Conservation (phyloP, 73 alveolate species). For the Halteria grandinella region DNA sequence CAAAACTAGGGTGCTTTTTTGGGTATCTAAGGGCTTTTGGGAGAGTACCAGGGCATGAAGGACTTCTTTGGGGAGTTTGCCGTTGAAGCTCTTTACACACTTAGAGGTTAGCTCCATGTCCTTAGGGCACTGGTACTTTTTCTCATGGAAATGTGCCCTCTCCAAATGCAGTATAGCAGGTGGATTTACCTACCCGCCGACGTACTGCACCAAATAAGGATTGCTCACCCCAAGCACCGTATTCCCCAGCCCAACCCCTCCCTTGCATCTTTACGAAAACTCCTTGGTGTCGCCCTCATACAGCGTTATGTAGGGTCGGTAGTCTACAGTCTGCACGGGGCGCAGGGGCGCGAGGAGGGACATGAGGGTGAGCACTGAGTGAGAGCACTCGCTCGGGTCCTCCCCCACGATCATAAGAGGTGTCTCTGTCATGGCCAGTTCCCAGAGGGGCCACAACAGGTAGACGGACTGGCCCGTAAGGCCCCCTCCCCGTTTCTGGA, state of each 20-base stretch:
- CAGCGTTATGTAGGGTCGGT: conserved; percentile 53
- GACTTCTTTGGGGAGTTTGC: conserved; percentile 50
- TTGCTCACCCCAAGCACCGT: conserved; percentile 53
- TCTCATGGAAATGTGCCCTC: conserved; percentile 33
- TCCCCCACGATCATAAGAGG: conserved; percentile 53
- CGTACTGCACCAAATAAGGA: conserved; percentile 21
- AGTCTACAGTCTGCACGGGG: conserved; percentile 34
- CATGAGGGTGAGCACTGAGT: conserved; percentile 33
- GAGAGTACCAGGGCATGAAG: background rate
- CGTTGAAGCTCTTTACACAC: background rate
- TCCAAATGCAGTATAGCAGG: conserved; percentile 44
- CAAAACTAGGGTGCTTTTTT: background rate
- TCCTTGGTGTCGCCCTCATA: conserved; percentile 55
- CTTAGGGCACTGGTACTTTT: conserved; percentile 51
- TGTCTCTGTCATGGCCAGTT: conserved; percentile 54
- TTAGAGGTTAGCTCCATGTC: conserved; percentile 18
- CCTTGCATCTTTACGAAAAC: background rate
- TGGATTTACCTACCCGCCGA: conserved; percentile 22
- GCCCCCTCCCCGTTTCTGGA: conserved; percentile 50
- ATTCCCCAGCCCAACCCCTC: conserved; percentile 32
- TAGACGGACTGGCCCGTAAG: conserved; percentile 34
- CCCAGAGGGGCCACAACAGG: conserved; percentile 58
- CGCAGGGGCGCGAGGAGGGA: conserved; percentile 54
- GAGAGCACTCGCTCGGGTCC: conserved; percentile 56
- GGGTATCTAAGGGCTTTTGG: no score